Conservation (phyloP, 768 basidiomycete genomes). For the Suillus decipiens region DNA sequence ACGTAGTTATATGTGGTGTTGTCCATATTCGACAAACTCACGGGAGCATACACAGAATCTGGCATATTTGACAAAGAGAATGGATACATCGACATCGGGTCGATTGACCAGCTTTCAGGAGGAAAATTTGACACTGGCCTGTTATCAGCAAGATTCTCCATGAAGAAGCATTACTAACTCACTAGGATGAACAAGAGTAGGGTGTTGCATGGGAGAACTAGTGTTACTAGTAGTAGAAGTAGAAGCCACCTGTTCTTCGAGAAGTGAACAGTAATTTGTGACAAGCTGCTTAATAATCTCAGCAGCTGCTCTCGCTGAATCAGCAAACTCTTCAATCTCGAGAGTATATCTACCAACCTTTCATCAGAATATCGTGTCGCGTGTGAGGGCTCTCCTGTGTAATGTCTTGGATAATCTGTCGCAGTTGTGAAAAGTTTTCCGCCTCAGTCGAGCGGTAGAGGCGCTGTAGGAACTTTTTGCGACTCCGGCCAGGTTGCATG, state of each 20-base stretch:
- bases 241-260: background rate
- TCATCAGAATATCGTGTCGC: background rate
- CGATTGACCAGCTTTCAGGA: too few relatives aligned
- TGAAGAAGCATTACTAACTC: background rate
- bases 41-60: too few relatives aligned
- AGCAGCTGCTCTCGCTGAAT: background rate
- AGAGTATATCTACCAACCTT: background rate
- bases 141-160: background rate
- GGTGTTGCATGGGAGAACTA: background rate
- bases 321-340: background rate
- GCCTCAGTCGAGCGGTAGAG: slow-evolving; percentile 1
- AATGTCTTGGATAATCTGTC: background rate
- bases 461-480: background rate
- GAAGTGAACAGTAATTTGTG: background rate
- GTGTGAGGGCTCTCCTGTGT: background rate
- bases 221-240: background rate
- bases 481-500: background rate
- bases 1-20: too few relatives aligned
- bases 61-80: too few relatives aligned
- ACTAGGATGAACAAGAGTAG: background rate
- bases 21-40: too few relatives aligned
- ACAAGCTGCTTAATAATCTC: background rate
- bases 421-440: slow-evolving; percentile 1
- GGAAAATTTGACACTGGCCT: background rate
- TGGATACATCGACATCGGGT: background rate